Base-by-base conservation (phyloP, 495 filamentous ascomycete genomes). In the Symbiotaphrina buchneri region DNA sequence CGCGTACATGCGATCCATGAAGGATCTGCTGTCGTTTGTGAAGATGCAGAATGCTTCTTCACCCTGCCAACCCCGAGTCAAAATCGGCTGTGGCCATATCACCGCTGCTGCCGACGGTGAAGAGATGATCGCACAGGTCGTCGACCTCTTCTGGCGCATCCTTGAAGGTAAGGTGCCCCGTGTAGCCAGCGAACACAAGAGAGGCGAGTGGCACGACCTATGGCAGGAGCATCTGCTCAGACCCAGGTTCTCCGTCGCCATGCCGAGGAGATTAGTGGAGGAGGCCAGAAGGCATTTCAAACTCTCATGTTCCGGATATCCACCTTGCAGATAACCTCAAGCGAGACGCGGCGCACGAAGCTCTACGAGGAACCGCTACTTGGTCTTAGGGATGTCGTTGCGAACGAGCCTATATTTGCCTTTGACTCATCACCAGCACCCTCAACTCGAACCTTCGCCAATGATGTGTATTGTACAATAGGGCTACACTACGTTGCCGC, bases 81-180 rank as follows among this genome's bases (percentile, higher is more conserved):
- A 36, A 33, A 32, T 47, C 30, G 41, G 36, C 10, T 49, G 44
- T 21, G 44, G 47, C 3, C 47, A 51, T 24, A 21, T 45, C 6
- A 51, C 47, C 13, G 41, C 42, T 11, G 33, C 37, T 26, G 46
- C 32, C 10, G 40, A 43, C 22, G 47, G 32, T 4, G 37, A 40
- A 23, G 23, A 39, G 5, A 51, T 46, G 33, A 29, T 51, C 14
- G 14, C 39, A 5, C 29, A 38, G n/a, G 43, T 47, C 10, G 21
- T 32, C 25, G 19, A 20, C 3, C 21, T 45, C 7, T 47, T 49
- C 14, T 13, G 33, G 23, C 28, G 27, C 14, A 44, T 50, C 10
- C 32, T 50, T 27, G 36, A 28, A 7, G 45, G 39, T 5, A 37
- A 43, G 11, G 36, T 43, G 7, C 41, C 41, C 2, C 35, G 47